phyloP scores from a whole-genome alignment of 352 stramenopile genomes.

The Globisporangium uncinulatum region DNA sequence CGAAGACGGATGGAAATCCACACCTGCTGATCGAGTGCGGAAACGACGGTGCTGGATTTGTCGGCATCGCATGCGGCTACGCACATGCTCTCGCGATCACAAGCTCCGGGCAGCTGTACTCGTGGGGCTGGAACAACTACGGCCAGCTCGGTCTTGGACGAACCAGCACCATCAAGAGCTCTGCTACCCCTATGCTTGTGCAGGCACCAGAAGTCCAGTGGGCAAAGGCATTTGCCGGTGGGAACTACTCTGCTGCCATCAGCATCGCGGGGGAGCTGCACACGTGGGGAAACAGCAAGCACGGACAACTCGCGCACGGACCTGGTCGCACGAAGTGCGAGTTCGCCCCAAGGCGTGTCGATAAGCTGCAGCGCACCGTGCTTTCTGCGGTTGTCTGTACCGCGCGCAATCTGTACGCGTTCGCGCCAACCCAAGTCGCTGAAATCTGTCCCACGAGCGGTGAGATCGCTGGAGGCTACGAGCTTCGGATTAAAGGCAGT shows the following conservation, averaged over 20 bases:
- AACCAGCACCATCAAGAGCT: conserved; percentile 12
- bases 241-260: conserved; percentile 54
- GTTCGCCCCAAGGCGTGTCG: conserved; percentile 30
- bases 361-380: conserved; percentile 25
- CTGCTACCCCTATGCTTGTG: conserved; percentile 14
- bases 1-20: conserved; percentile 13
- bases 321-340: conserved; percentile 12
- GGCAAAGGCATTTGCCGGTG: conserved; percentile 51
- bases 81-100: conserved; percentile 66
- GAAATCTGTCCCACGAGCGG: conserved; percentile 40
- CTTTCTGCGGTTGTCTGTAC: conserved; percentile 46
- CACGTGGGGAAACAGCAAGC: conserved; percentile 49
- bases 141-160: conserved; percentile 69
- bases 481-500: conserved; percentile 53
- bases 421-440: conserved; percentile 53
- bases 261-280: conserved; percentile 28
- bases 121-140: conserved; percentile 79
- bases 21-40: conserved; percentile 26
- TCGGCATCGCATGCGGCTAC: conserved; percentile 54
- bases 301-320: conserved; percentile 49
- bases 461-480: conserved; percentile 47
- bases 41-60: conserved; percentile 31
- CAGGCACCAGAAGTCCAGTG: conserved; percentile 20
- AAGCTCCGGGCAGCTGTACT: conserved; percentile 39
- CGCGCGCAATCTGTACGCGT: conserved; percentile 41